Evolutionary conservation across 2,329 filamentous ascomycete species (phyloP).

Genomic region (Ceratocystiopsis minuta): DNA sequence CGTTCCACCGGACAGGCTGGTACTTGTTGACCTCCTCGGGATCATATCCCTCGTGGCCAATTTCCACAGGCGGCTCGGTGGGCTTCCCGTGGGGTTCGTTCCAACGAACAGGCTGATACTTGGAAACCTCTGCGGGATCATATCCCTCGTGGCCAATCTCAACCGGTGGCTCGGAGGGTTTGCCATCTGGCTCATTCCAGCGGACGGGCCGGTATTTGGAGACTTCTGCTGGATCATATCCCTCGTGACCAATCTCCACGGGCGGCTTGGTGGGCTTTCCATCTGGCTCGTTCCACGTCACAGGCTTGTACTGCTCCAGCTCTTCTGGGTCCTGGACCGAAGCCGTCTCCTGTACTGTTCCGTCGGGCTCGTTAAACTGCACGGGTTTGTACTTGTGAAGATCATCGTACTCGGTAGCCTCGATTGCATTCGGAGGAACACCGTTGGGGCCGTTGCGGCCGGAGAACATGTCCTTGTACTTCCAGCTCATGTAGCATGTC

Average conservation of each 20-base stretch:
- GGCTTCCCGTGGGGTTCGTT: slow-evolving; percentile 17
- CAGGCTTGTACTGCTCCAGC: slow-evolving; percentile 9
- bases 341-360: slow-evolving; percentile 3
- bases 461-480: no score
- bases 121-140: slow-evolving; percentile 6
- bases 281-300: slow-evolving; percentile 17
- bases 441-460: neutral
- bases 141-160: slow-evolving; percentile 5
- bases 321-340: neutral
- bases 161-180: neutral
- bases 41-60: slow-evolving; percentile 8
- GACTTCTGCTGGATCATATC: slow-evolving; percentile 7
- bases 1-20: slow-evolving; percentile 8
- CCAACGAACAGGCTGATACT: slow-evolving; percentile 16
- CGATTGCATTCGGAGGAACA: neutral
- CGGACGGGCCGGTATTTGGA: slow-evolving; percentile 9
- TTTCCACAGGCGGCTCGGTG: slow-evolving; percentile 2
- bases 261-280: slow-evolving; percentile 10
- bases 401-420: slow-evolving; percentile 3
- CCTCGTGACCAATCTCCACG: slow-evolving; percentile 5
- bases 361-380: slow-evolving; percentile 16
- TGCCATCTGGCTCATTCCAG: slow-evolving; percentile 16
- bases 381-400: slow-evolving; percentile 17
- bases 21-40: slow-evolving; percentile 9
- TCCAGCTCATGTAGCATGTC: no score